Base-by-base conservation (phyloP, 345 rosid species). In the Camelina laxa region DNA sequence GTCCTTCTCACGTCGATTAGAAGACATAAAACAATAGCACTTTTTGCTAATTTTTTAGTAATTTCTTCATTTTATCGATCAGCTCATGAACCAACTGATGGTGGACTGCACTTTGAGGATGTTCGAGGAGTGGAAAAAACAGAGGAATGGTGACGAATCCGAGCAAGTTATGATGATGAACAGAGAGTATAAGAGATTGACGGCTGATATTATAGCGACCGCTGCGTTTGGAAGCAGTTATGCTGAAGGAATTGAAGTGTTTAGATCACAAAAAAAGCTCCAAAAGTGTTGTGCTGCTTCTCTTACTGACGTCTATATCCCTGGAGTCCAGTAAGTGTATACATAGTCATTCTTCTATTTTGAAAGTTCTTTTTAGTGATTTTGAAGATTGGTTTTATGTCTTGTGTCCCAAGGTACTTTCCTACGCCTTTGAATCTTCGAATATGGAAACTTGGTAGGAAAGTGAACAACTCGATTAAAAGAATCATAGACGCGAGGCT, bases 141-240 rank as follows among this genome's bases (percentile, higher is more conserved):
- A 71, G 48, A 65, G 53, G 9, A 72, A 20, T 14, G 20, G 20
- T 20, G 49, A 0, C 5, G 56, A 61, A 61, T 10, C 61, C 9
- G 57, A 9, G 17, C 33, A 49, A 50, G 15, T 45, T 60, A 19
- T 86, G 7, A 81, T 80, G 39, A 42, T 82, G 4, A 57, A 45
- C 35, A 63, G 0, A 22, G 80, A 83, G 66, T 81, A 82, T 60
- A 60, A 45, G 44, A 81, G 69, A 51, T 74, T 88, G 24, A 84
- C 87, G 2, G 85, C 82, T 47, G 88, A 83, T 75, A 78, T 84
- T 45, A 83, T 87, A 20, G 81, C 92, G 9, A 82, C 75, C 1
- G 72, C 82, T 30, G 87, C 90, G 20, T 83, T 86, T 77, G 85
- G 87, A 51, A 84, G 83, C n/a, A 82, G 79, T 78, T 83, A 79